Evolutionary conservation across 768 basidiomycete genomes (phyloP).

Genomic region (Albatrellus ellisii): DNA sequence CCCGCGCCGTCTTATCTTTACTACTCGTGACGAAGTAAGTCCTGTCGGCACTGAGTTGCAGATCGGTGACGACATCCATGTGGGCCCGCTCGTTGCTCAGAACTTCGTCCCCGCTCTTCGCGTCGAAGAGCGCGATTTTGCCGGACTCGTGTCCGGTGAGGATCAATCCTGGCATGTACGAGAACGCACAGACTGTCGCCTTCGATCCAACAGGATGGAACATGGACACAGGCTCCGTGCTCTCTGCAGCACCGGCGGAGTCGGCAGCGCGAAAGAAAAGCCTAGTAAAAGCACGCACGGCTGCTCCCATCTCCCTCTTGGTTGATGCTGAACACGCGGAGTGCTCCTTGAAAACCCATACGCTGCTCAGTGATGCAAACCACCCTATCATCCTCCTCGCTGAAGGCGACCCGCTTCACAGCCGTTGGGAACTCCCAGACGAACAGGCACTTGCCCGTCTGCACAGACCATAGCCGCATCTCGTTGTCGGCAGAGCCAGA

Average conservation of each 20-base stretch:
- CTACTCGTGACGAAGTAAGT: conserved; percentile 94
- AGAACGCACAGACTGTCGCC: conserved; percentile 93
- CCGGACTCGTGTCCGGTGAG: conserved; percentile 96
- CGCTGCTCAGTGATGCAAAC: conserved; percentile 96
- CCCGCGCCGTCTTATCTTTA: conserved; percentile 94
- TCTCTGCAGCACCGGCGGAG: conserved; percentile 34
- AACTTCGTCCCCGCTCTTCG: conserved; percentile 75
- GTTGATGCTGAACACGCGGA: conserved; percentile 84
- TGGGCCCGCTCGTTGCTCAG: conserved; percentile 81
- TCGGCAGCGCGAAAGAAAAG: neutral
- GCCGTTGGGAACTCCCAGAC: conserved; percentile 98
- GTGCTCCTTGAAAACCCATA: conserved; percentile 84
- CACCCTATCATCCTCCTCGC: conserved; percentile 67
- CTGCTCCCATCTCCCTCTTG: conserved; percentile 66
- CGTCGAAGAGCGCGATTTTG: conserved; percentile 86
- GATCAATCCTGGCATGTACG: conserved; percentile 61
- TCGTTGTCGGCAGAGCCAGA: conserved; percentile 93
- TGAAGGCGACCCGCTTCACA: conserved; percentile 91
- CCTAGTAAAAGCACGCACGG: conserved; percentile 41
- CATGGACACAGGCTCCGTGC: conserved; percentile 56
- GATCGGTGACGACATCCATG: conserved; percentile 75
- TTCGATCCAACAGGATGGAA: conserved; percentile 90
- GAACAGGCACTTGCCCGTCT: conserved; percentile 83
- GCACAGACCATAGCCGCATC: conserved; percentile 81
- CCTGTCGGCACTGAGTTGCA: conserved; percentile 82